Conservation (phyloP, 2,329 filamentous ascomycete genomes). For the Fusarium sp. region DNA sequence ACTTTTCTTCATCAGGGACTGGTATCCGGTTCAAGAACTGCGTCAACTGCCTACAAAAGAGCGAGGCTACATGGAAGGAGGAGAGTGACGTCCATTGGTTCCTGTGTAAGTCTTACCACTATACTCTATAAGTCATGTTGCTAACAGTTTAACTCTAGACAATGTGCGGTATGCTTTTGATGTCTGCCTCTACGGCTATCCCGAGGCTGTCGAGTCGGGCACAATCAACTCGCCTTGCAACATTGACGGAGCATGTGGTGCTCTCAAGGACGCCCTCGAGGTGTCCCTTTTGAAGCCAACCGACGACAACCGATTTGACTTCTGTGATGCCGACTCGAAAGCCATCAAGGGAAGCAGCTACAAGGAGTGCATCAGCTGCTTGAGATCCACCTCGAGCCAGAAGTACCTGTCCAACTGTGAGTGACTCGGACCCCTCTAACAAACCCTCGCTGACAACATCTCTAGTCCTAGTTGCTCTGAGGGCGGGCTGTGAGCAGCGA, state of each 20-base stretch:
- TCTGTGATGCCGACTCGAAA: constrained; percentile 54
- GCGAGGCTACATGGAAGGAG: not conserved
- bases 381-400: constrained; percentile 55
- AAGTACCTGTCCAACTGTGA: constrained; percentile 63
- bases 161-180: constrained; percentile 63
- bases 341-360: constrained; percentile 45
- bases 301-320: constrained; percentile 50
- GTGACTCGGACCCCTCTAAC: constrained; percentile 24
- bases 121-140: not conserved
- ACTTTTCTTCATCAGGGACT: not conserved
- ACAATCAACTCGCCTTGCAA: constrained; percentile 57
- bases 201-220: constrained; percentile 46
- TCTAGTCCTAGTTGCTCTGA: not conserved
- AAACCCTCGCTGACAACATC: not conserved
- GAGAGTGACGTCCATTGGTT: constrained; percentile 50
- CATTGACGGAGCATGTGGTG: constrained; percentile 55
- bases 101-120: constrained; percentile 55
- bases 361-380: constrained; percentile 56
- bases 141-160: constrained; percentile 48
- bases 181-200: constrained; percentile 58
- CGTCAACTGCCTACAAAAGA: not conserved
- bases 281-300: constrained; percentile 37
- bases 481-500: constrained; percentile 59
- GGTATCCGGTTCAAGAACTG: not conserved
- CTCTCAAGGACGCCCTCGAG: constrained; percentile 53